Conservation (phyloP, 306 rosid genomes). For the Quercus rubra region DNA sequence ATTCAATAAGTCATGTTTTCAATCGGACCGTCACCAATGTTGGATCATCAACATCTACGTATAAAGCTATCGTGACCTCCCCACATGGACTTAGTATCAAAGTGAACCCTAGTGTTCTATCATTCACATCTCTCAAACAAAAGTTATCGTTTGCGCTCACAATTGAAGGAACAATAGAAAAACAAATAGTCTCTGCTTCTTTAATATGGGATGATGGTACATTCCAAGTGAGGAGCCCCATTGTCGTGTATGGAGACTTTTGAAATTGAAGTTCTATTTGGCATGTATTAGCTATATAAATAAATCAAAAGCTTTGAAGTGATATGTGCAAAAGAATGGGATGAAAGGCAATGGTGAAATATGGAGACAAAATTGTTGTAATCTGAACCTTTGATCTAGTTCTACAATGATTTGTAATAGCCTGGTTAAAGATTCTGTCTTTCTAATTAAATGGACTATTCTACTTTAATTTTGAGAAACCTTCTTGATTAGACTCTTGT, state of each 20-base stretch:
- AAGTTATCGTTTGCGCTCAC: constrained; percentile 21
- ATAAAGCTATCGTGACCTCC: constrained; percentile 1
- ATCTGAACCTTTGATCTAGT: background rate
- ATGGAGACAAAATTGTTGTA: background rate
- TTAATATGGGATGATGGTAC: constrained; percentile 35
- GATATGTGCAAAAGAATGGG: background rate
- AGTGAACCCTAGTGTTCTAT: constrained; percentile 28
- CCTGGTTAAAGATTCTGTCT: no score
- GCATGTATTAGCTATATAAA: background rate
- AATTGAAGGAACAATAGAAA: constrained; percentile 8
- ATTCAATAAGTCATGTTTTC: background rate
- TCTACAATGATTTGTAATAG: background rate
- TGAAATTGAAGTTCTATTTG: constrained; percentile 27
- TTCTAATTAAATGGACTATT: no score
- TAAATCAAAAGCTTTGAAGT: background rate
- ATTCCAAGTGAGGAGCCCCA: constrained; percentile 37
- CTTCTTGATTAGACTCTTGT: no score
- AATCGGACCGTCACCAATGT: constrained; percentile 2
- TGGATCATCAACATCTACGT: background rate
- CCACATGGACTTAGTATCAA: constrained; percentile 16
- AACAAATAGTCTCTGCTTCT: constrained; percentile 8
- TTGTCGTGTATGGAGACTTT: constrained; percentile 7
- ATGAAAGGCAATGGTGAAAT: background rate
- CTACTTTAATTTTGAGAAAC: no score
- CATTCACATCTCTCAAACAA: constrained; percentile 25